Percentiles rank a stretch among this genome's conserved stretches.
Evolutionary conservation across 768 basidiomycete genomes (phyloP).

Genomic region (Lyophyllum decastes): DNA sequence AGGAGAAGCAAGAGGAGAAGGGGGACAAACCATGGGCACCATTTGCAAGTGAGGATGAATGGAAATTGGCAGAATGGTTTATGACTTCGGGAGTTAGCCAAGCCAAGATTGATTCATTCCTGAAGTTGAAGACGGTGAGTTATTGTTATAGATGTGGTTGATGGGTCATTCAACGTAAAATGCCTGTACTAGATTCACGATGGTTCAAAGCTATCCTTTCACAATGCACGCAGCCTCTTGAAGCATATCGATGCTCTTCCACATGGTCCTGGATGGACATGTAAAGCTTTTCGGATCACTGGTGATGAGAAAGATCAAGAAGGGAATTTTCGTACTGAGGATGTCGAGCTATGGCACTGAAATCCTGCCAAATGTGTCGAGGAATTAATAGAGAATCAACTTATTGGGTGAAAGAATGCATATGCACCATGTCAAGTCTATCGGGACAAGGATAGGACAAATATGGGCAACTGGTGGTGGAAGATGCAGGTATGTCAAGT

Average conservation of each 20-base stretch:
- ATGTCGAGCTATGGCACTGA: background rate
- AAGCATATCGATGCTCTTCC: slow-evolving; percentile 3
- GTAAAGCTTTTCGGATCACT: slow-evolving; percentile 14
- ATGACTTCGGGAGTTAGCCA: slow-evolving; percentile 10
- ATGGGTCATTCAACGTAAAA: background rate
- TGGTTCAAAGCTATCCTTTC: background rate
- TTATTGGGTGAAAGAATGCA: background rate
- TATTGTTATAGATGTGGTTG: too few species aligned
- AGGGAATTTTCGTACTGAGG: background rate
- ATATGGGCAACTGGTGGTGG: slow-evolving; percentile 4
- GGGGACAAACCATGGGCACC: background rate
- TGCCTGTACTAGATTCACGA: background rate
- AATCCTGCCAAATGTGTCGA: background rate
- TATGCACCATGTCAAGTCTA: background rate
- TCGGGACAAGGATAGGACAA: background rate
- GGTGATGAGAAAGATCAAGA: slow-evolving; percentile 9
- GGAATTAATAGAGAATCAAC: slow-evolving; percentile 9
- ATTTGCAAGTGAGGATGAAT: slow-evolving; percentile 1
- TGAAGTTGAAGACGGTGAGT: background rate
- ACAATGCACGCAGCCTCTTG: slow-evolving; percentile 5
- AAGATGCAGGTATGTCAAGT: slow-evolving; percentile 28
- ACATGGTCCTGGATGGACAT: slow-evolving; percentile 23
- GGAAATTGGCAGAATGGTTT: slow-evolving; percentile 7
- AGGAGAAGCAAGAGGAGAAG: background rate
- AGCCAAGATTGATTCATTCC: slow-evolving; percentile 2